Percentiles rank a stretch among this genome's conserved stretches.
phyloP scores from a whole-genome alignment of 2,329 filamentous ascomycete species.

The Clonostachys solani region DNA sequence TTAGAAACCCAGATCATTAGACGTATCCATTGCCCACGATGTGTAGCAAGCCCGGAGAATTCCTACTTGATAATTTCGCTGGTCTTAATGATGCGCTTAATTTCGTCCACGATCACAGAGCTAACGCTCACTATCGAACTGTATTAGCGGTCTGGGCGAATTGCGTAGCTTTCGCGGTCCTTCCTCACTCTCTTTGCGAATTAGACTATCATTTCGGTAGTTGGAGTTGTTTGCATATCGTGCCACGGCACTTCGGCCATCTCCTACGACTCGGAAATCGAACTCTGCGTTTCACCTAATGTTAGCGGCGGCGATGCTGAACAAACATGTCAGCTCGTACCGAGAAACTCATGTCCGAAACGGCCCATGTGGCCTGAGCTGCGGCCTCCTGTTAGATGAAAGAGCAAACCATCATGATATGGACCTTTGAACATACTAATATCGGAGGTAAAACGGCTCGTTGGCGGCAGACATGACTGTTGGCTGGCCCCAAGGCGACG shows the following conservation, averaged over 20 bases:
- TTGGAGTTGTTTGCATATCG: constrained; percentile 99
- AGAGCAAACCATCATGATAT: not conserved
- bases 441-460: constrained; percentile 92
- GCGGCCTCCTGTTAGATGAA: constrained; percentile 6
- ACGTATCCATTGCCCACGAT: not conserved
- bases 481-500: not conserved
- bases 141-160: not conserved
- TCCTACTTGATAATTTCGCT: constrained; percentile 94
- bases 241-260: constrained; percentile 88
- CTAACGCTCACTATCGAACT: constrained; percentile 81
- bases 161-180: not conserved
- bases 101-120: constrained; percentile 83
- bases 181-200: constrained; percentile 96
- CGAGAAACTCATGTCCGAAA: constrained; percentile 96
- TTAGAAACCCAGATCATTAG: not conserved
- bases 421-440: constrained; percentile 71
- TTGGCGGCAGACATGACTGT: constrained; percentile 57
- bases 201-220: constrained; percentile 96
- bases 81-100: constrained; percentile 94
- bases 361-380: constrained; percentile 97
- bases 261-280: constrained; percentile 87
- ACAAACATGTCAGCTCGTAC: constrained; percentile 37
- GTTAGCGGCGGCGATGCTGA: constrained; percentile 1
- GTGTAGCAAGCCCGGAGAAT: not conserved
- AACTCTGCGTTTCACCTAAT: constrained; percentile 63